phyloP scores from a whole-genome alignment of 208 protist genomes.

The Leishmania amazonensis region DNA sequence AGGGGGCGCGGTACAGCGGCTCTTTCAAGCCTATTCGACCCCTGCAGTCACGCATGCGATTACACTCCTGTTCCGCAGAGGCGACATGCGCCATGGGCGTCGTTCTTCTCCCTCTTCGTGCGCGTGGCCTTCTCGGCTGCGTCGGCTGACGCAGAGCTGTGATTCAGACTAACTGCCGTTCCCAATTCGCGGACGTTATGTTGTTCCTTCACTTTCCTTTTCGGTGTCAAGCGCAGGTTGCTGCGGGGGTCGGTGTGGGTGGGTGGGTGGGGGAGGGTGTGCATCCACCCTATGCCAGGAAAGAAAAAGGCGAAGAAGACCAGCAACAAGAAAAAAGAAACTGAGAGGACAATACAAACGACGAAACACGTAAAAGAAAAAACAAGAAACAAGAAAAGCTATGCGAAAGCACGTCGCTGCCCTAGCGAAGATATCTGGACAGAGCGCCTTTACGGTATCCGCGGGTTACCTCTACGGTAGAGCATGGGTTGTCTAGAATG shows the following conservation, averaged over 20 bases:
- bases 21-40: not conserved
- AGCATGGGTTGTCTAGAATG: not conserved
- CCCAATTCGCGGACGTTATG: not conserved
- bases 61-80: not conserved
- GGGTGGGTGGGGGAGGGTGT: not conserved
- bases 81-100: not conserved
- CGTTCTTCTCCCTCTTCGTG: not conserved
- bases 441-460: not conserved
- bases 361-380: not conserved
- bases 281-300: not conserved
- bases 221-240: not conserved
- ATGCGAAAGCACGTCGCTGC: not conserved
- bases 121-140: not conserved
- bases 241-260: not conserved
- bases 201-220: not conserved
- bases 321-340: not conserved
- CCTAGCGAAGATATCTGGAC: not conserved
- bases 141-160: not conserved
- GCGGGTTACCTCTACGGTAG: not conserved
- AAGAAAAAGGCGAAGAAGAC: not conserved
- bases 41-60: not conserved
- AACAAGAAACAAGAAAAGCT: no score
- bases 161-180: not conserved
- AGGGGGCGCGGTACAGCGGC: not conserved
- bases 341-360: slow-evolving; percentile 11